Base-by-base conservation (phyloP, 306 rosid species). In the Leucaena leucocephala region DNA sequence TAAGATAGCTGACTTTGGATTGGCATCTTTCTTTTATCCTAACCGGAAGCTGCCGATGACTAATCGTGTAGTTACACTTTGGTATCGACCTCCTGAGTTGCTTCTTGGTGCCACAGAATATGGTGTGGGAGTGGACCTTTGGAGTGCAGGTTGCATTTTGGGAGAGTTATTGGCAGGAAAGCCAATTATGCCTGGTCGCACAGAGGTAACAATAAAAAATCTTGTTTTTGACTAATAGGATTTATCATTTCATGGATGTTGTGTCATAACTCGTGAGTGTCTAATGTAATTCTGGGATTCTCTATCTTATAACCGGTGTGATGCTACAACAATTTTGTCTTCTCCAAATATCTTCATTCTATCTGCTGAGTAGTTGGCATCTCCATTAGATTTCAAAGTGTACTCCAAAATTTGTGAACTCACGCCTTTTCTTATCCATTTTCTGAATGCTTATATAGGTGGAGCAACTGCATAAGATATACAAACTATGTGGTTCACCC, bases 111-210 rank as follows among this genome's bases (percentile, higher is more conserved):
- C 98, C 63, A 92, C 93, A 46, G 92, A 92, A 85, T 94, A 94
- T 85, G 84, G 91, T 73, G 96, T 88, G 70, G 97, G 97, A 5
- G 76, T 94, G 76, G 98, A 94, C 84, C 88, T 94, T 38, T 94
- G 98, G 98, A 94, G 98, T 73, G 97, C 97, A 22, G 98, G 98
- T 59, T 94, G 97, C 86, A 94, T 94, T 79, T 85, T 94, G 75
- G 97, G 97, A 33, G 98, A 94, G 90, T 83, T 94, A 81, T 82
- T 92, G 87, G 94, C 93, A 61, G 96, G 97, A 88, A 92, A 87
- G 85, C 97, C 98, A 84, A 89, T 94, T 74, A 94, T 94, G 97
- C 98, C 98, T 40, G 98, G 98, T 63, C 97, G 98, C 75, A 94
- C 97, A 33, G 98, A 94, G 98, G 98, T 94, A 83, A 78, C 62